Conservation (phyloP, 2,329 filamentous ascomycete species). For the Seiridium cupressi region DNA sequence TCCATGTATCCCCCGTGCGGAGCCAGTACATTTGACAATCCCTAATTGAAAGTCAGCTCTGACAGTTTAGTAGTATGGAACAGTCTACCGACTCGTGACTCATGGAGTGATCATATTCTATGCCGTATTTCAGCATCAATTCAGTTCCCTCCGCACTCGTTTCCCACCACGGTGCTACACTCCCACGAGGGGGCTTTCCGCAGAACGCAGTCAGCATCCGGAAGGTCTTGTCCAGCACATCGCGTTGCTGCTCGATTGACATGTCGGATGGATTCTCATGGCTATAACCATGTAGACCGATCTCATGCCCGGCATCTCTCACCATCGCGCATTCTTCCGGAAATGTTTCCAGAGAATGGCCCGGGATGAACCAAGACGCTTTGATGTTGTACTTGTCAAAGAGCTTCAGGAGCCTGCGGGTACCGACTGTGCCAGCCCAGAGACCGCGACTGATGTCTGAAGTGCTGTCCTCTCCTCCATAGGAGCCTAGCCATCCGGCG, state of each 20-base stretch:
- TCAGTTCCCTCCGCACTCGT: conserved; percentile 66
- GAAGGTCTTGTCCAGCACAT: conserved; percentile 74
- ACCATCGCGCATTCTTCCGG: conserved; percentile 63
- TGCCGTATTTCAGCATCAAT: conserved; percentile 62
- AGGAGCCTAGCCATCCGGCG: conserved; percentile 72
- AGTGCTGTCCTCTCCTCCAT: conserved; percentile 69
- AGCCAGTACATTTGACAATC: conserved; percentile 66
- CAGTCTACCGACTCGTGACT: conserved; percentile 42
- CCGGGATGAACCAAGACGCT: conserved; percentile 37
- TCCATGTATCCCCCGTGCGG: conserved; percentile 63
- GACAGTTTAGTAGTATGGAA: too few relatives aligned
- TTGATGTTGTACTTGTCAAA: conserved; percentile 53
- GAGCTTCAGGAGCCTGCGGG: conserved; percentile 64
- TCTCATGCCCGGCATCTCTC: conserved; percentile 62
- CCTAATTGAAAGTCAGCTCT: background rate
- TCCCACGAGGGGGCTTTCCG: conserved; percentile 70
- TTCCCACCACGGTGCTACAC: conserved; percentile 74
- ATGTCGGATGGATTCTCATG: conserved; percentile 74
- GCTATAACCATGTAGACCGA: conserved; percentile 45
- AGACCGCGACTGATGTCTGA: conserved; percentile 72
- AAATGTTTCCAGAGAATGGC: conserved; percentile 64
- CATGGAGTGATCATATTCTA: conserved; percentile 70
- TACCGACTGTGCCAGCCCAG: conserved; percentile 68
- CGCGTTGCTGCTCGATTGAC: conserved; percentile 72
- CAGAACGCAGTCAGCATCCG: conserved; percentile 68